A percentile compares a stretch with the other conserved stretches of the same genome.
phyloP scores from a whole-genome alignment of 495 filamentous ascomycete species.

The Copromyces sp. region DNA sequence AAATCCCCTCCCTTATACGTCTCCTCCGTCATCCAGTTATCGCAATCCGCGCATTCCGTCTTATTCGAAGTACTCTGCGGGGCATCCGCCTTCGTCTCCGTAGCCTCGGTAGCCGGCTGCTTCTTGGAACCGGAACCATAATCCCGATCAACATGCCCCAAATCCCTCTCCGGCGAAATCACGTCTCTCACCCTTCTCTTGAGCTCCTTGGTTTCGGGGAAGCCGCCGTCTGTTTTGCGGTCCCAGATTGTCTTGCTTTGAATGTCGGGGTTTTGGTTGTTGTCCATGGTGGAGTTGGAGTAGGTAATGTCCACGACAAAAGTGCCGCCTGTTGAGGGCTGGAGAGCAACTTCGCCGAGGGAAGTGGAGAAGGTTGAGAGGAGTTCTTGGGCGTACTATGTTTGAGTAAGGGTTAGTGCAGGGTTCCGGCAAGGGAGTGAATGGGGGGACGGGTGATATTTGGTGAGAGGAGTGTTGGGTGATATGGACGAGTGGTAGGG shows the following conservation, averaged over 20 bases:
- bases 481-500: background rate
- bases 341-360: constrained; percentile 83
- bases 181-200: constrained; percentile 81
- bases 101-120: background rate
- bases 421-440: too few relatives aligned
- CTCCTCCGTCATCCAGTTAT: background rate
- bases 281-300: constrained; percentile 2
- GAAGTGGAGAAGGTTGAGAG: constrained; percentile 86
- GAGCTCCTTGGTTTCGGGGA: constrained; percentile 86
- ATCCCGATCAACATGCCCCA: constrained; percentile 72
- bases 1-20: background rate
- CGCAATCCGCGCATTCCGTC: background rate
- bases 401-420: background rate
- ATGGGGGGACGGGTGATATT: background rate
- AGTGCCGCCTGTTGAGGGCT: constrained; percentile 73
- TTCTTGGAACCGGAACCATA: constrained; percentile 6
- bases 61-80: background rate
- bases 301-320: constrained; percentile 61
- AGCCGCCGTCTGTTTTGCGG: constrained; percentile 77
- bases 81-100: background rate
- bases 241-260: constrained; percentile 61
- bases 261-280: constrained; percentile 1
- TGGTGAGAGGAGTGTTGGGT: background rate
- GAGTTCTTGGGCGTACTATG: constrained; percentile 88
- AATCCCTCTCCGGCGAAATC: constrained; percentile 61